These are phyloP conservation scores for Ettlia oleoabundans DNA, from an alignment of 139 green algal species.

Conservation along the genomic window DNA sequence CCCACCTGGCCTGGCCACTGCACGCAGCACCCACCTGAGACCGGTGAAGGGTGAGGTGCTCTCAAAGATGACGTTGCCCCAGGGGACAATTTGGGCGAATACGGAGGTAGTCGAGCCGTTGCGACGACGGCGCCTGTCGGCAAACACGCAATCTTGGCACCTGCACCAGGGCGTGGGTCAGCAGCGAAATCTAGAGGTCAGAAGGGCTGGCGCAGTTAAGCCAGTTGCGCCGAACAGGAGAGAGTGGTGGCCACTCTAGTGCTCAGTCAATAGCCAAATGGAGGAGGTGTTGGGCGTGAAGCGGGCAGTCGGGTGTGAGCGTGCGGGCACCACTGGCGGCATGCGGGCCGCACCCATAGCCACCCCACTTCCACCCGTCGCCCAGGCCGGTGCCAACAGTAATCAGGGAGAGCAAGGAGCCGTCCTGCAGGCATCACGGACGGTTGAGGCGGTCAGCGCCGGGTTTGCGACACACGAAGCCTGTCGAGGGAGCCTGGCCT, in stretches of 20 bases:
- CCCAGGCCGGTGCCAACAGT: background rate
- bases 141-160: conserved; percentile 46
- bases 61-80: conserved; percentile 42
- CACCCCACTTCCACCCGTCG: background rate
- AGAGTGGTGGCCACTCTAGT: too few species aligned
- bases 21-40: conserved; percentile 4
- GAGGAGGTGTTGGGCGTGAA: too few species aligned
- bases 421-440: background rate
- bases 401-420: background rate
- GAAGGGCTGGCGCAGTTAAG: too few species aligned
- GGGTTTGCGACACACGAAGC: background rate
- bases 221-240: too few species aligned
- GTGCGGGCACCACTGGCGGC: background rate
- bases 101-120: conserved; percentile 18
- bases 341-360: background rate
- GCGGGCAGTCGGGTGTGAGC: too few species aligned
- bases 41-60: conserved; percentile 28
- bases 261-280: too few species aligned
- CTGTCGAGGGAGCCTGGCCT: background rate
- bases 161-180: background rate
- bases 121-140: conserved; percentile 30
- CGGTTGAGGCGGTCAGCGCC: background rate
- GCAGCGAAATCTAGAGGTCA: too few species aligned
- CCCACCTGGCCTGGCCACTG: background rate
- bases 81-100: conserved; percentile 37